Evolutionary conservation across 176 grass and related monocot species (phyloP).

Genomic region (Oryza officinalis): DNA sequence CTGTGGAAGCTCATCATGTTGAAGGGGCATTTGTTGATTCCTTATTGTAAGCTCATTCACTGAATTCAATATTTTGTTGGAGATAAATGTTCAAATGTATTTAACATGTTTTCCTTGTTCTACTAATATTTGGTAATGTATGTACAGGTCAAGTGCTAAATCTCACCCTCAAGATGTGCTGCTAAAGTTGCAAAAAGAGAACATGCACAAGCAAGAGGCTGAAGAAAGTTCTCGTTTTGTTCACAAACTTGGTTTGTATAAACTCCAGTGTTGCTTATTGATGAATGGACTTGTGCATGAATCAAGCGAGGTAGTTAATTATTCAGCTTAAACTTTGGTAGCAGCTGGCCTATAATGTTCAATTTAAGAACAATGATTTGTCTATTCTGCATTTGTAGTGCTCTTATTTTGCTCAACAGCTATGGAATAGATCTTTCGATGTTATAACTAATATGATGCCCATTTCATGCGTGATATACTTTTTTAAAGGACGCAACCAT

Average conservation of each 20-base stretch:
- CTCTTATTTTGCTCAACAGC: conserved; percentile 6
- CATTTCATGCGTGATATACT: conserved; percentile 27
- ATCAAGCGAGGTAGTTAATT: conserved; percentile 72
- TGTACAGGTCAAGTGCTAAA: conserved; percentile 73
- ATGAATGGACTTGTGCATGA: conserved; percentile 98
- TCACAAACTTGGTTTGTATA: conserved; percentile 86
- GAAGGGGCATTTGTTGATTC: conserved; percentile 93
- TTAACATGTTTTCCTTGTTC: not conserved
- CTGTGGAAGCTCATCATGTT: conserved; percentile 75
- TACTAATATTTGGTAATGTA: conserved; percentile 27
- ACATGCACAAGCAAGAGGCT: conserved; percentile 68
- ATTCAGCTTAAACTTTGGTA: conserved; percentile 37
- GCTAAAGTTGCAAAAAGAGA: conserved; percentile 71
- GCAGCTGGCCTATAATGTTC: conserved; percentile 9
- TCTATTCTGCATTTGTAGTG: conserved; percentile 14
- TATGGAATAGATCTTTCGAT: conserved; percentile 5
- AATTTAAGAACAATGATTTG: conserved; percentile 12
- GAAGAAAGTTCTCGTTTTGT: conserved; percentile 83
- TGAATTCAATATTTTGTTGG: conserved; percentile 28
- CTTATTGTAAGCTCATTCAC: conserved; percentile 62
- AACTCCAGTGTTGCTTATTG: conserved; percentile 75
- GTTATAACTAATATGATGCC: conserved; percentile 13
- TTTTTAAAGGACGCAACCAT: conserved; percentile 69
- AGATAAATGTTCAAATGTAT: conserved; percentile 20
- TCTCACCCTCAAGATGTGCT: conserved; percentile 93